Evolutionary conservation across 371 early-diverging fungal genomes (phyloP).

Genomic region (Globomyces sp.): DNA sequence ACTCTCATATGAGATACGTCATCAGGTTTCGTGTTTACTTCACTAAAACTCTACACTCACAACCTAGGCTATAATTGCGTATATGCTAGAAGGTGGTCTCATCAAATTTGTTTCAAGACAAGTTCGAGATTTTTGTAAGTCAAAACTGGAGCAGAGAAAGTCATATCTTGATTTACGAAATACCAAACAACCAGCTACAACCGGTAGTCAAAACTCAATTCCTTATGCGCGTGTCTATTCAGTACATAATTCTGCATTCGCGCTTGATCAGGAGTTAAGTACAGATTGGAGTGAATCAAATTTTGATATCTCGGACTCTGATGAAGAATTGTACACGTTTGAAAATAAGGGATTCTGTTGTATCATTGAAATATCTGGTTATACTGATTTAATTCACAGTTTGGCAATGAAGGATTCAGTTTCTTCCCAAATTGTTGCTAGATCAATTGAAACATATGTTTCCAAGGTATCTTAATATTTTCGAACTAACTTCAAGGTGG

Average conservation of each 20-base stretch:
- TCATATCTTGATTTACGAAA: too few species aligned
- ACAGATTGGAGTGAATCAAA: too few species aligned
- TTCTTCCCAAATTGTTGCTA: conserved; percentile 9
- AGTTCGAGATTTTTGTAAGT: too few species aligned
- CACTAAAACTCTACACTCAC: too few species aligned
- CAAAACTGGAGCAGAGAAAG: too few species aligned
- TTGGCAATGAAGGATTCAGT: conserved; percentile 5
- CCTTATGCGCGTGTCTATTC: not conserved
- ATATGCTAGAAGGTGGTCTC: too few species aligned
- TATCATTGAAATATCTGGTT: conserved; percentile 13
- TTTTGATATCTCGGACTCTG: not conserved
- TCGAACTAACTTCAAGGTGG: not conserved
- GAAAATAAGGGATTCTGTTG: not conserved
- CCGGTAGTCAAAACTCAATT: too few species aligned
- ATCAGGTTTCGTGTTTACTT: too few species aligned
- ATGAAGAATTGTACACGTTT: not conserved
- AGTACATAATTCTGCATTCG: not conserved
- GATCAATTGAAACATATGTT: conserved; percentile 12
- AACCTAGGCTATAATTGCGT: too few species aligned
- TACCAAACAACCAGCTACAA: too few species aligned
- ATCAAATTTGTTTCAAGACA: too few species aligned
- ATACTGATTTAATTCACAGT: not conserved
- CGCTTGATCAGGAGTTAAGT: not conserved
- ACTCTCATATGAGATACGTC: too few species aligned
- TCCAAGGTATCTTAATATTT: not conserved